Evolutionary conservation across 2,329 filamentous ascomycete species (phyloP).

Genomic region (Fusarium odoratissimum): DNA sequence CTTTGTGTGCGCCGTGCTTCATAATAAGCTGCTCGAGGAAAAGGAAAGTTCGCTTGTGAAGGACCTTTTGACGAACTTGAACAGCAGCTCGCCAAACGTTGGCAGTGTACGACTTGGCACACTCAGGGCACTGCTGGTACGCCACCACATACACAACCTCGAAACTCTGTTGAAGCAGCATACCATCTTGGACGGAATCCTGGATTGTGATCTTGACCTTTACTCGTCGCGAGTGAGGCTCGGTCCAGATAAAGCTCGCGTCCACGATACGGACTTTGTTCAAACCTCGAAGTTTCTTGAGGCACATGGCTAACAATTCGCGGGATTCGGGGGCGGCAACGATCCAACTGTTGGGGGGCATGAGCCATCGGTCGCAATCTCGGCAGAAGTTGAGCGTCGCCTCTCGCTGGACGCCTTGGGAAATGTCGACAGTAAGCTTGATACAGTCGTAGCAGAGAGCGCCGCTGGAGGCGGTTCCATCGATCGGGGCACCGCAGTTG

Average conservation of each 20-base stretch:
- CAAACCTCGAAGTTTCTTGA: slow-evolving; percentile 87
- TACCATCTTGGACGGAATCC: slow-evolving; percentile 70
- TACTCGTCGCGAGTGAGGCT: slow-evolving; percentile 91
- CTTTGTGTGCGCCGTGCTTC: slow-evolving; percentile 90
- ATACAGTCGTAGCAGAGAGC: slow-evolving; percentile 97
- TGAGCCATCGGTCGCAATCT: slow-evolving; percentile 94
- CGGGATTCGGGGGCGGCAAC: slow-evolving; percentile 86
- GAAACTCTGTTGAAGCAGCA: slow-evolving; percentile 89
- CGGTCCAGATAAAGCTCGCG: slow-evolving; percentile 97
- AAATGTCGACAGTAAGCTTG: slow-evolving; percentile 94
- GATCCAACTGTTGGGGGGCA: slow-evolving; percentile 88
- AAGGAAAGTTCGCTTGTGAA: slow-evolving; percentile 83
- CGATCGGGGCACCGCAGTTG: slow-evolving; percentile 96
- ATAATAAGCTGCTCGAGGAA: slow-evolving; percentile 93
- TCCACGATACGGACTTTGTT: slow-evolving; percentile 95
- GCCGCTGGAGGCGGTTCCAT: slow-evolving; percentile 86
- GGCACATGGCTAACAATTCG: slow-evolving; percentile 90
- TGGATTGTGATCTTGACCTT: slow-evolving; percentile 97
- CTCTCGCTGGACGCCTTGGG: slow-evolving; percentile 89
- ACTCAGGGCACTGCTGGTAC: slow-evolving; percentile 94
- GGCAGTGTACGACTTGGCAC: slow-evolving; percentile 93
- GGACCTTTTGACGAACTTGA: slow-evolving; percentile 96
- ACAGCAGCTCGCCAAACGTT: slow-evolving; percentile 95
- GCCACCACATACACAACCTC: slow-evolving; percentile 93
- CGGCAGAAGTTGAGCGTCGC: slow-evolving; percentile 89